Conservation (phyloP, 1,284 basidiomycete species). For the Ceraceosorus guamensis region DNA sequence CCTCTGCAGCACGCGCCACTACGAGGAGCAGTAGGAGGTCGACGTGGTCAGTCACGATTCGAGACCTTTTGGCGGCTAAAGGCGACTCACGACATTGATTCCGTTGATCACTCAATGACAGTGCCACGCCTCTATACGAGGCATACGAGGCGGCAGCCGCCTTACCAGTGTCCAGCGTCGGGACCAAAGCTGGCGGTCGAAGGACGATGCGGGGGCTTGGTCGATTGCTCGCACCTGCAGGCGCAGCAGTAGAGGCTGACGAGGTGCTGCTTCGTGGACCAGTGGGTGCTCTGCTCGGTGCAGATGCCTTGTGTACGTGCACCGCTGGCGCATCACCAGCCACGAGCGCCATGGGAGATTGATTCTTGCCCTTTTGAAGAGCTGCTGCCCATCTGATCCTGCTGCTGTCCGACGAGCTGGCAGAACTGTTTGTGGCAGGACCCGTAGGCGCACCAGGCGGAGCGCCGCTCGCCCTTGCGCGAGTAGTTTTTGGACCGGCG, state of each 20-base stretch:
- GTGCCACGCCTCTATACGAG: conserved; percentile 71
- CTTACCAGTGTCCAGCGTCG: conserved; percentile 60
- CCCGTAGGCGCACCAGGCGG: conserved; percentile 16
- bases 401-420: conserved; percentile 18
- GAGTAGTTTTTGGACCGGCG: conserved; percentile 10
- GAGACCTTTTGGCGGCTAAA: neutral
- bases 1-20: conserved; percentile 85
- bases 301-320: neutral
- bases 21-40: neutral
- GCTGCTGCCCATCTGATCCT: conserved; percentile 37
- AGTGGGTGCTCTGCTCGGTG: neutral
- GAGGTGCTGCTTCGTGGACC: neutral
- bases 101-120: conserved; percentile 82
- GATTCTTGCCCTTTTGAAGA: conserved; percentile 16
- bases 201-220: conserved; percentile 55
- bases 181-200: conserved; percentile 71
- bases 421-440: no score
- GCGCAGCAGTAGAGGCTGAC: neutral
- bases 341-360: neutral
- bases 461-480: conserved; percentile 15
- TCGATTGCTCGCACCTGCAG: conserved; percentile 15
- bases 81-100: conserved; percentile 64
- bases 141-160: conserved; percentile 74
- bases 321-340: conserved; percentile 2
- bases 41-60: no score